Evolutionary conservation across 208 protist species (phyloP).

Genomic region (Acanthamoeba royreba): DNA sequence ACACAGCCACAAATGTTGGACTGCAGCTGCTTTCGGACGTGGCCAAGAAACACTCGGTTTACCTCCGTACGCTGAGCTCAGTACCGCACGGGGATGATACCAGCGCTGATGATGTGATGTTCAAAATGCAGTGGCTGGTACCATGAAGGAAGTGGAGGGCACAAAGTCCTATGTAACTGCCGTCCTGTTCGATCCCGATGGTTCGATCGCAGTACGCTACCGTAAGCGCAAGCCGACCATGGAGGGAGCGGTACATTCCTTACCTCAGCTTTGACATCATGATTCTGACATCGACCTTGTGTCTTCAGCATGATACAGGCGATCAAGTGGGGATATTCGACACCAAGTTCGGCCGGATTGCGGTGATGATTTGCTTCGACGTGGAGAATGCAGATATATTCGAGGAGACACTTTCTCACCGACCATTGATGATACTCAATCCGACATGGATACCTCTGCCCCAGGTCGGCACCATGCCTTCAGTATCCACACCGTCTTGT

Average conservation of each 20-base stretch:
- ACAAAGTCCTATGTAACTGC: neutral
- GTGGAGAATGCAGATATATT: slow-evolving; percentile 49
- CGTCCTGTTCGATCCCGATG: neutral
- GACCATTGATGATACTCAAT: slow-evolving; percentile 38
- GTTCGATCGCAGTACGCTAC: neutral
- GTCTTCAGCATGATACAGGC: neutral
- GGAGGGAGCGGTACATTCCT: neutral
- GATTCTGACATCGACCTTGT: neutral
- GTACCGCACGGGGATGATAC: neutral
- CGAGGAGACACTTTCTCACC: slow-evolving; percentile 6
- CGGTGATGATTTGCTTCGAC: slow-evolving; percentile 54
- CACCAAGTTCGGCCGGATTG: neutral
- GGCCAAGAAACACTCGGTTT: neutral
- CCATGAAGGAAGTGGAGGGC: neutral
- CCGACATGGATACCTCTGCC: slow-evolving; percentile 26
- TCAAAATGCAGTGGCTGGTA: neutral
- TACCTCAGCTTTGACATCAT: neutral
- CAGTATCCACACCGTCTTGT: neutral
- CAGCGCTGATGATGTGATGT: neutral
- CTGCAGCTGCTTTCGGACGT: neutral
- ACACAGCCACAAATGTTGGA: neutral
- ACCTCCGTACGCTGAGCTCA: neutral
- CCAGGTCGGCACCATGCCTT: neutral
- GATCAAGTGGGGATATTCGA: slow-evolving; percentile 20
- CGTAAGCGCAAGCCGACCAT: neutral